Base-by-base conservation (phyloP, 169 alveolate species). In the Eimeria maxima region DNA sequence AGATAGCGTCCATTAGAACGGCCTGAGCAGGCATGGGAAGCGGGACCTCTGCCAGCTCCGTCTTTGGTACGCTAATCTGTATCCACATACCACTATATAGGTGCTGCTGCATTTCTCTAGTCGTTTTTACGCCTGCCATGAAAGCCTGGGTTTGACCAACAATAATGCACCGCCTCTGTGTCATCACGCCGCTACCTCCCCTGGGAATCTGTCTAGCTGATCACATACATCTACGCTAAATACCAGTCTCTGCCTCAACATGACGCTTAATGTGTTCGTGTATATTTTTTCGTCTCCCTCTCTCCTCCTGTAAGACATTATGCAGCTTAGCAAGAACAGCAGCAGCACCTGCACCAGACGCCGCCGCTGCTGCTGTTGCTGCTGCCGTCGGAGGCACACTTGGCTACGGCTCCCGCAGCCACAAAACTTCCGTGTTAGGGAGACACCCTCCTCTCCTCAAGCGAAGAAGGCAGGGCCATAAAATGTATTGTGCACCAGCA, bases 371-470 rank as follows among this genome's bases (percentile, higher is more conserved):
- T 69, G 80, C 80, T 69, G 80, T 45, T 24, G 80, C 45, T 69
- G 80, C 80, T 69, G 80, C 80, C 45, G 80, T 45, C 13, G 45
- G 80, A 27, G 80, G 45, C 24, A 27, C 45, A 38, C 47, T 69
- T 69, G 80, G 80, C 80, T 69, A n/a, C 80, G 80, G 16, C 20
- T 5, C 80, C 20, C 80, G 80, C 80, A 69, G 45, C 80, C 80
- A n/a, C 16, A 27, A 60, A 60, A 38, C 45, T 69, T 38, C 45
- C 29, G 80, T 69, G 80, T 69, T 69, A 38, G 16, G 50, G 27
- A 24, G 16, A 38, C 20, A n/a, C 80, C 80, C 80, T 27, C 80
- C 29, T 20, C 80, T 69, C 80, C 80, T n/a, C 22, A 69, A 11
- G 50, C n/a, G 80, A 50, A 38, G 80, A 11, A 29, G 80, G 42